Conservation (phyloP, 2,329 filamentous ascomycete species). For the Aspergillus felis region DNA sequence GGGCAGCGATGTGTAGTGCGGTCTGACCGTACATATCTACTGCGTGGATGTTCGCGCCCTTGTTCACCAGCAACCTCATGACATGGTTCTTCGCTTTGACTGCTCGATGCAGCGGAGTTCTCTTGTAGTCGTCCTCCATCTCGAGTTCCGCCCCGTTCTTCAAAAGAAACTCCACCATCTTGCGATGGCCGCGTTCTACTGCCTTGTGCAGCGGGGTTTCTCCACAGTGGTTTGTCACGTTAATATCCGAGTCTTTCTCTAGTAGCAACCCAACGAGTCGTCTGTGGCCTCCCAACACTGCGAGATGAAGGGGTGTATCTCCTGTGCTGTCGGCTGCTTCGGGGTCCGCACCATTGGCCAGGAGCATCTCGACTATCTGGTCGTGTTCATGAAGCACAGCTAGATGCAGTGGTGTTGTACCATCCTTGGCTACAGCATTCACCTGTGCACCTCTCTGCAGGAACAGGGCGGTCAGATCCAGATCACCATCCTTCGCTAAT, state of each 20-base stretch:
- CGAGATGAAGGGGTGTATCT: conserved; percentile 22
- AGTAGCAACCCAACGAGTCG: conserved; percentile 18
- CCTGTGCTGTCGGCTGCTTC: conserved; percentile 22
- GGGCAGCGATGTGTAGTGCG: conserved; percentile 20
- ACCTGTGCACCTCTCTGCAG: conserved; percentile 13
- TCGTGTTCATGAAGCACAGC: conserved; percentile 21
- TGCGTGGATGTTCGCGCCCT: conserved; percentile 13
- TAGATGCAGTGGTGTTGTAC: conserved; percentile 17
- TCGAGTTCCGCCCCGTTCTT: conserved; percentile 22
- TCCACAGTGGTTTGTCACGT: conserved; percentile 20
- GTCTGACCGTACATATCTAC: conserved; percentile 22
- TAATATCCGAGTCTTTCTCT: conserved; percentile 21
- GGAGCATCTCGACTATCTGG: conserved; percentile 20
- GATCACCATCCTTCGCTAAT: conserved; percentile 14
- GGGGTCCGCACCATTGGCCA: conserved; percentile 20
- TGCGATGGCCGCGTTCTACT: conserved; percentile 22
- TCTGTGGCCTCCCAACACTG: conserved; percentile 14
- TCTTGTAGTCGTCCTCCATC: conserved; percentile 19
- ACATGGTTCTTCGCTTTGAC: conserved; percentile 16
- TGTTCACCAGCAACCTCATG: conserved; percentile 19
- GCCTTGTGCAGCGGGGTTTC: conserved; percentile 29
- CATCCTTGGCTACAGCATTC: conserved; percentile 14
- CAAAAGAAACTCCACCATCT: conserved; percentile 26
- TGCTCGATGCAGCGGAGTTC: conserved; percentile 19
- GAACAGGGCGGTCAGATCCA: conserved; percentile 11